phyloP scores from a whole-genome alignment of 495 filamentous ascomycete species.

The Aspergillus sclerotiicarbonarius region DNA sequence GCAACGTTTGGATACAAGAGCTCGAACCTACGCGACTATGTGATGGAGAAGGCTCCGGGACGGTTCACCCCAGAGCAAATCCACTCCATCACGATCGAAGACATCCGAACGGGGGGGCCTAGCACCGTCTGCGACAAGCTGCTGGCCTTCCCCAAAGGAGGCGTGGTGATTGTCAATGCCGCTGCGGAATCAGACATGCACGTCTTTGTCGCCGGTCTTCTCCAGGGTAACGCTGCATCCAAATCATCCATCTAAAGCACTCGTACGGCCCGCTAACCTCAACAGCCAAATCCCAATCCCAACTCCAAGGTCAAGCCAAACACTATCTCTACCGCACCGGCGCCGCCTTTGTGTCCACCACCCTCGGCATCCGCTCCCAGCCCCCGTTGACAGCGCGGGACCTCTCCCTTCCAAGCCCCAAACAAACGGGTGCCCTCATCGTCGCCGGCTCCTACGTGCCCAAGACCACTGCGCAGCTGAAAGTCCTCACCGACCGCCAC shows the following conservation, averaged over 20 bases:
- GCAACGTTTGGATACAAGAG: constrained; percentile 53
- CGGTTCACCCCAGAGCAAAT: constrained; percentile 32
- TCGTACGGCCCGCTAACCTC: not conserved
- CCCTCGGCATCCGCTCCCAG: constrained; percentile 47
- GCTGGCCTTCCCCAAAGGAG: constrained; percentile 28
- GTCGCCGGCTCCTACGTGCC: constrained; percentile 55
- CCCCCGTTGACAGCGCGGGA: constrained; percentile 43
- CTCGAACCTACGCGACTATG: constrained; percentile 49
- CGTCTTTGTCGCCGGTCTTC: constrained; percentile 45
- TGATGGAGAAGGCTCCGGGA: constrained; percentile 48
- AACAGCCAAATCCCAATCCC: constrained; percentile 23
- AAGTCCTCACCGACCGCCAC: constrained; percentile 34
- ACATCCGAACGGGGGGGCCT: constrained; percentile 43
- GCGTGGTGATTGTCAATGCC: constrained; percentile 51
- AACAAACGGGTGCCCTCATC: constrained; percentile 46
- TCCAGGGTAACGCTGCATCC: constrained; percentile 29
- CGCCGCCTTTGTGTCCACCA: constrained; percentile 54
- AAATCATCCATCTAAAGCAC: not conserved
- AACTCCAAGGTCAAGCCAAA: constrained; percentile 35
- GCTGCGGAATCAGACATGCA: constrained; percentile 53
- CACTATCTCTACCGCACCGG: constrained; percentile 53
- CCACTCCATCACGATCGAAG: constrained; percentile 41
- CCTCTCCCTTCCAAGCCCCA: constrained; percentile 30
- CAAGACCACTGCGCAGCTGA: constrained; percentile 52
- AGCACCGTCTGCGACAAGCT: constrained; percentile 39